Evolutionary conservation across 1,284 basidiomycete genomes (phyloP).

Genomic region (Austroboletus niveus): DNA sequence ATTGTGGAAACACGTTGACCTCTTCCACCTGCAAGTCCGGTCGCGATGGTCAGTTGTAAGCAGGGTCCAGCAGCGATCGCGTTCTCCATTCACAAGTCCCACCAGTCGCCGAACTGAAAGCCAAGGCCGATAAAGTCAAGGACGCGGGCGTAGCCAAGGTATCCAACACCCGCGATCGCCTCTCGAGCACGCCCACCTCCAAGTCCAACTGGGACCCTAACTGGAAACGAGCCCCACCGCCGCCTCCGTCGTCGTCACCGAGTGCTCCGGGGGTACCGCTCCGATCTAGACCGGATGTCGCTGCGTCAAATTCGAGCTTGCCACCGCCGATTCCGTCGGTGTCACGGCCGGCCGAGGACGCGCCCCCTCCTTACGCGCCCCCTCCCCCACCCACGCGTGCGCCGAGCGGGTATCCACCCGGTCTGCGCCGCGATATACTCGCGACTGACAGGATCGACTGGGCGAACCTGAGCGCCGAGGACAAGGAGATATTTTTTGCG

Average conservation of each 20-base stretch:
- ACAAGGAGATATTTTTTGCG: slow-evolving; percentile 69
- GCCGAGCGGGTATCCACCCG: slow-evolving; percentile 24
- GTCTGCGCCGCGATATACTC: slow-evolving; percentile 3
- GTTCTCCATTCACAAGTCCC: not conserved
- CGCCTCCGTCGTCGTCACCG: slow-evolving; percentile 10
- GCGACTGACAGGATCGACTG: slow-evolving; percentile 52
- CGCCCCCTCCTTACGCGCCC: not conserved
- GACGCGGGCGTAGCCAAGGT: slow-evolving; percentile 51
- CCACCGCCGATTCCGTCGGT: slow-evolving; percentile 2
- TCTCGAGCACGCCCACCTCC: slow-evolving; percentile 53
- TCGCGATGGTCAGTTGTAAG: slow-evolving; percentile 32
- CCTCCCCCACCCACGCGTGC: slow-evolving; percentile 17
- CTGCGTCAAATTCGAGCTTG: not conserved
- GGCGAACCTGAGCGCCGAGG: slow-evolving; percentile 59
- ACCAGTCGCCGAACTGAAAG: slow-evolving; percentile 61
- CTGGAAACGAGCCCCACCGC: slow-evolving; percentile 29
- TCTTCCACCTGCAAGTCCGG: too few relatives aligned
- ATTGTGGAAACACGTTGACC: too few relatives aligned
- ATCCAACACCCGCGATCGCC: slow-evolving; percentile 54
- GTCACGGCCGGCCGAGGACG: slow-evolving; percentile 6
- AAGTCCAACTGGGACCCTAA: slow-evolving; percentile 61
- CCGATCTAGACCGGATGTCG: slow-evolving; percentile 14
- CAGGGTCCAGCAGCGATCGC: not conserved
- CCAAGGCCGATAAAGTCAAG: slow-evolving; percentile 59
- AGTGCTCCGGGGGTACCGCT: slow-evolving; percentile 16